Percentiles rank a stretch among this genome's conserved stretches.
These are phyloP conservation scores for Lactarius deliciosus DNA, from an alignment of 768 basidiomycete species.

Conservation along the genomic window DNA sequence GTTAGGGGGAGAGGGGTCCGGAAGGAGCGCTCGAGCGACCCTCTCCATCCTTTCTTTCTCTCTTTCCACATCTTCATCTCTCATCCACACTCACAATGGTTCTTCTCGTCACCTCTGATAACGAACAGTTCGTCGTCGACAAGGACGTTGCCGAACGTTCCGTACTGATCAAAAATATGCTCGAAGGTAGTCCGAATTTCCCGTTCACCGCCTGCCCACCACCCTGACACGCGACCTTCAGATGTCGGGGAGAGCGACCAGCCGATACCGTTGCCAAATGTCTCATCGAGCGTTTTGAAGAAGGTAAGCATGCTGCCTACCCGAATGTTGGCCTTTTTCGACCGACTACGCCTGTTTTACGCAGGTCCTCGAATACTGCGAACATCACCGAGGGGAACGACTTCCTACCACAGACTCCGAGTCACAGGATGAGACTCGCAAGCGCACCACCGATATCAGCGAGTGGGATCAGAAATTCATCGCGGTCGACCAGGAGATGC, in stretches of 20 bases:
- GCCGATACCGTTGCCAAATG: constrained; percentile 92
- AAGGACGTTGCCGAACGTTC: constrained; percentile 93
- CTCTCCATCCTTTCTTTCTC: not conserved
- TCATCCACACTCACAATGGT: constrained; percentile 55
- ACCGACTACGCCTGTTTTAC: constrained; percentile 13
- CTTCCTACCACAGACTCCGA: constrained; percentile 82
- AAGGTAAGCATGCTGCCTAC: constrained; percentile 55
- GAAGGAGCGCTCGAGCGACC: not conserved
- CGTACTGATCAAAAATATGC: constrained; percentile 99
- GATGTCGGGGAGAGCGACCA: constrained; percentile 95
- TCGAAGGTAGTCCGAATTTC: constrained; percentile 65
- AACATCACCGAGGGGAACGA: constrained; percentile 97
- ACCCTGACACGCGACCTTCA: constrained; percentile 36
- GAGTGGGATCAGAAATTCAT: constrained; percentile 99
- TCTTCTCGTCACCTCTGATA: constrained; percentile 90
- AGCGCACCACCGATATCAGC: constrained; percentile 96
- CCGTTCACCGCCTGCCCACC: constrained; percentile 20
- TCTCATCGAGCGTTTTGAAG: constrained; percentile 88
- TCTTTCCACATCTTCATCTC: constrained; percentile 9
- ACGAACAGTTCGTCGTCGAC: constrained; percentile 91
- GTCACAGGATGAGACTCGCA: constrained; percentile 89
- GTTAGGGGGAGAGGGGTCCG: not conserved
- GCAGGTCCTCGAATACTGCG: constrained; percentile 98
- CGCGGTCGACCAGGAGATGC: constrained; percentile 98
- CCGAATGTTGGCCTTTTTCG: constrained; percentile 10